Percentiles rank a stretch among this genome's conserved stretches.
Conservation (phyloP, 2,329 filamentous ascomycete genomes). For the Pseudopyricularia cyperi region DNA sequence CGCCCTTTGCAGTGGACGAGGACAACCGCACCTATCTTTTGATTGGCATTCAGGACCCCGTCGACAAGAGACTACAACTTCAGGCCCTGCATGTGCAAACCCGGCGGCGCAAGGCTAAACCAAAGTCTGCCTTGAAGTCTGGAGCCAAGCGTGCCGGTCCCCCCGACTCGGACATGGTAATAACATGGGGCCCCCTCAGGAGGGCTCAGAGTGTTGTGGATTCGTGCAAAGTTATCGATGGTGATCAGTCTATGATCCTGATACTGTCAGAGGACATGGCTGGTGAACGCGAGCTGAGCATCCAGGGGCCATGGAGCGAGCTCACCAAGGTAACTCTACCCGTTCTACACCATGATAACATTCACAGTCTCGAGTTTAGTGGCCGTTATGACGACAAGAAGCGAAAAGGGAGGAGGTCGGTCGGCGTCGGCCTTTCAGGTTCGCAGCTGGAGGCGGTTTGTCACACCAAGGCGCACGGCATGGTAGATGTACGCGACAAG, state of each 20-base stretch:
- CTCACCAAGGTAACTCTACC: constrained; percentile 56
- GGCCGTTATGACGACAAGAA: constrained; percentile 38
- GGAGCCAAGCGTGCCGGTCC: constrained; percentile 10
- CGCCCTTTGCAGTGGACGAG: constrained; percentile 40
- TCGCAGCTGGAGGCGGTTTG: constrained; percentile 39
- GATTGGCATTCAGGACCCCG: constrained; percentile 57
- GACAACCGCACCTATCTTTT: constrained; percentile 41
- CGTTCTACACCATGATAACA: constrained; percentile 43
- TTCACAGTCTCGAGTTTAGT: constrained; percentile 43
- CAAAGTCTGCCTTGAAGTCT: neutral
- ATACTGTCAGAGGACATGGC: constrained; percentile 53
- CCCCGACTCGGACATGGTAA: constrained; percentile 15
- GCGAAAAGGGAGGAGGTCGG: constrained; percentile 19
- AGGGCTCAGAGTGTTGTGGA: constrained; percentile 58
- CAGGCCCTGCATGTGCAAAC: constrained; percentile 48
- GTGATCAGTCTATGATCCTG: constrained; percentile 53
- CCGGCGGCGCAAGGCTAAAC: constrained; percentile 13
- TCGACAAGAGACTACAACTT: constrained; percentile 54
- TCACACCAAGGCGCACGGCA: constrained; percentile 43
- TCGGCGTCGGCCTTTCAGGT: constrained; percentile 31
- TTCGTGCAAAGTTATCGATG: constrained; percentile 58
- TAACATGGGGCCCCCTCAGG: constrained; percentile 36
- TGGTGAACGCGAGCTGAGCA: constrained; percentile 52
- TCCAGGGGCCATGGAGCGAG: constrained; percentile 65
- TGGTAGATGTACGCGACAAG: constrained; percentile 55